Evolutionary conservation across 768 basidiomycete species (phyloP), one percentile per base, ranked within the genome.

Genomic region (Tricholoma hemisulphureum): DNA sequence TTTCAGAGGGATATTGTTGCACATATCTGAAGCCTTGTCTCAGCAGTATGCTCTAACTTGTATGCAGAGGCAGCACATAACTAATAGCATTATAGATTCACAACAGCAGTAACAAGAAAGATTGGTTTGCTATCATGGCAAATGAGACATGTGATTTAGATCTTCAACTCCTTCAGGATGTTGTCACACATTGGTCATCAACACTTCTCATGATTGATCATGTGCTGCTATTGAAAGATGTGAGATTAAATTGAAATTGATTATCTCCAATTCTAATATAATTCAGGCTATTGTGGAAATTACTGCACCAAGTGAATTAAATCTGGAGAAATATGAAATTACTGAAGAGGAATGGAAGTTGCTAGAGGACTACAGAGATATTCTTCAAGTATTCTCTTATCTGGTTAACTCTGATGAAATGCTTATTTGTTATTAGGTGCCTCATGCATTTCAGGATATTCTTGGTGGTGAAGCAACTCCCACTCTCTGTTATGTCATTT

Each of bases 371-470:
- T 67, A 65, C 56, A 29, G 56, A 28, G 28, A 63, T 6, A 70
- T 73, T 21, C 63, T 74, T 24, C 35, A 55, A 31, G 70, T 74
- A 58, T 18, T 37, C 3, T 26, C n/a, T 53, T 14, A 31, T 34
- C 41, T 10, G 31, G 24, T 52, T 52, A 18, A 45, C 49, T 51
- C 5, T 46, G 29, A 2, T 34, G 23, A 18, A n/a, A 43, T 26
- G 6, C 31, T 45, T 55, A n/a, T 29, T 35, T 55, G n/a, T 43
- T n/a, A 43, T 16, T 26, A 74, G 72, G 65, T 71, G 2, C 73
- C 71, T 0, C 63, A 69, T 62, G 67, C 67, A 4, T 73, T 73
- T 51, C 71, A 73, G 57, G n/a, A n/a, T n/a, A n/a, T n/a, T n/a
- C n/a, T n/a, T n/a, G n/a, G n/a, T n/a, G n/a, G n/a, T n/a, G n/a